Evolutionary conservation across 2,329 filamentous ascomycete species (phyloP), one percentile per base, ranked within the genome.

Genomic region (Phialophora expanda): DNA sequence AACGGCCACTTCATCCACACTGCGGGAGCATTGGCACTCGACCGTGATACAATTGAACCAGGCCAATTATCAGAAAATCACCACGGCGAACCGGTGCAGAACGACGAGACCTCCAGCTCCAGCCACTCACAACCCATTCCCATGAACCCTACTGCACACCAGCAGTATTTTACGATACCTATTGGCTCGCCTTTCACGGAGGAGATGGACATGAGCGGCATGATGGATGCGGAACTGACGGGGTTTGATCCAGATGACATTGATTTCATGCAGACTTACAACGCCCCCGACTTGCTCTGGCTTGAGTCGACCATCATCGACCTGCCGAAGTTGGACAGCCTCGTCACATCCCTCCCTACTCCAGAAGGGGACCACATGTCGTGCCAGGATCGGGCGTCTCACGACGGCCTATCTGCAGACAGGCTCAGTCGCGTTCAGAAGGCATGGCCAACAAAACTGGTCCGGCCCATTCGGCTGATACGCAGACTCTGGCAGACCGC

Each of bases 401-500:
- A 17, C 34, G 5, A 41, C 5, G 34, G 4, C 34, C 34, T 41
- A 41, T 41, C 34, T 5, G 34, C 34, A 41, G 34, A 41, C 4
- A 41, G 34, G 34, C 34, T 41, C 5, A 41, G 34, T 41, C 54
- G 53, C 8, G 61, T 60, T 9, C 62, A 61, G 41, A 30, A 61
- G 55, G 51, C 57, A 20, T 65, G 62, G 62, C 62, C 56, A 9
- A 32, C 56, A 56, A 51, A 38, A 56, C n/a, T 50, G 12, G 62
- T 57, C 14, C 44, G n/a, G 20, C 30, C 62, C 11, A 57, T 60
- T 14, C 62, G 46, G 4, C 26, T 56, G 2, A 65, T 65, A 11
- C 56, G 62, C 11, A 65, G 20, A n/a, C 54, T 65, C 46, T 65
- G 62, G 62, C 62, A 51, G 9, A 20, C 46, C 46, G 62, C 57